Base-by-base conservation (phyloP, 2,329 filamentous ascomycete genomes). In the Fusarium ramigenum region DNA sequence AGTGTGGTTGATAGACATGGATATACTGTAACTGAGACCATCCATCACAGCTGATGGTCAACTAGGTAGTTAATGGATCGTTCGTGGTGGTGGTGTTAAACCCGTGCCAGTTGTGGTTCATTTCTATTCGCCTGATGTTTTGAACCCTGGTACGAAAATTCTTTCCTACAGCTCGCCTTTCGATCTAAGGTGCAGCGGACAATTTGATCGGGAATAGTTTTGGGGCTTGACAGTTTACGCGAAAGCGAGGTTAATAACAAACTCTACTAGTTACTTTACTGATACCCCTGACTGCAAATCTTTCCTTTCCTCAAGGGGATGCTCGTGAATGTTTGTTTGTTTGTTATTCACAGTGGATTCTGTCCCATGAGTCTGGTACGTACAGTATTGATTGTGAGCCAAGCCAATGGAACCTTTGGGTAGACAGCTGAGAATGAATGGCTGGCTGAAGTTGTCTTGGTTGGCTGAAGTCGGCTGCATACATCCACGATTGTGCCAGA, bases 101-200 rank as follows among this genome's bases (percentile, higher is more conserved):
- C 42, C 34, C 42, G 42, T 57, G 63, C 43, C 37, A 43, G 44
- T 30, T 50, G 40, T n/a, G n/a, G 52, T 66, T 53, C 23, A 23
- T 28, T 63, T 36, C 39, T 28, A 67, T 66, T 67, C 49, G 59
- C 49, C 42, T 36, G 30, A 42, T 66, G 50, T 40, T 62, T 58
- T n/a, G 25, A 59, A 54, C 56, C 65, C 63, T 39, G 50, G 65
- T 49, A 54, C 47, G 43, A 69, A 69, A 69, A 69, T 69, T 69
- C 50, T 64, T 52, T 53, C 34, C 32, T 34, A 34, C 23, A 28
- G 49, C n/a, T 50, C 34, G 30, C 54, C n/a, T 65, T 43, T 60
- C 25, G 40, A 60, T 46, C 46, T 39, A 53, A 60, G 32, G 34
- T 60, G 44, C 61, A 67, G 52, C 44, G 39, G 46, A 40, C 61